Conservation (phyloP, 805 yeast genomes). For the Clavispora vitiphila region DNA sequence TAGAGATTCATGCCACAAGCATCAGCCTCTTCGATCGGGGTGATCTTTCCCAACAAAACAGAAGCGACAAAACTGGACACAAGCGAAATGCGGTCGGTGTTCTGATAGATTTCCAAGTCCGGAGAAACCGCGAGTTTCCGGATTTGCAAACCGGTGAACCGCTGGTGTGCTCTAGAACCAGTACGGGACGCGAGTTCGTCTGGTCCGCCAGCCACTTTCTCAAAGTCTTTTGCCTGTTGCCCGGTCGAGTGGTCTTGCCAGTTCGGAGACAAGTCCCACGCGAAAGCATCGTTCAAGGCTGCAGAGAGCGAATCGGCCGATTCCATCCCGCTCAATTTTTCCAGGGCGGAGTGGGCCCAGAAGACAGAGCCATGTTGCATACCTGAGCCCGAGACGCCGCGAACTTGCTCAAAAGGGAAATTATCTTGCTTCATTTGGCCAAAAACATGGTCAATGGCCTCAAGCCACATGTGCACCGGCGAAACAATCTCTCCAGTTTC, state of each 20-base stretch:
- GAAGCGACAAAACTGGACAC: slow-evolving; percentile 78
- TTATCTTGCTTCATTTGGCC: slow-evolving; percentile 41
- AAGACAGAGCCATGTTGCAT: slow-evolving; percentile 92
- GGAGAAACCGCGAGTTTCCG: slow-evolving; percentile 58
- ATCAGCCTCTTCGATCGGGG: slow-evolving; percentile 73
- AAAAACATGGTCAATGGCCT: slow-evolving; percentile 67
- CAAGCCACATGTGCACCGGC: slow-evolving; percentile 89
- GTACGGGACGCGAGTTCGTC: slow-evolving; percentile 66
- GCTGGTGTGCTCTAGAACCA: slow-evolving; percentile 83
- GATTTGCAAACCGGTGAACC: slow-evolving; percentile 92
- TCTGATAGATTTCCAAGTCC: slow-evolving; percentile 46
- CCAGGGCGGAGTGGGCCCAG: slow-evolving; percentile 54
- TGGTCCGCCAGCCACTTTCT: slow-evolving; percentile 47
- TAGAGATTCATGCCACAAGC: slow-evolving; percentile 93
- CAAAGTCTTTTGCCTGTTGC: slow-evolving; percentile 58
- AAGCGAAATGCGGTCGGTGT: slow-evolving; percentile 61
- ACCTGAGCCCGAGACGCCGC: slow-evolving; percentile 76
- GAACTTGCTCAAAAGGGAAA: slow-evolving; percentile 57
- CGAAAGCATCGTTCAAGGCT: slow-evolving; percentile 50
- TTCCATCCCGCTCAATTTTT: slow-evolving; percentile 35
- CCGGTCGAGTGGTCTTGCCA: slow-evolving; percentile 95
- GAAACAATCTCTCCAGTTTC: slow-evolving; percentile 60
- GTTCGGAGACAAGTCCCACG: slow-evolving; percentile 70
- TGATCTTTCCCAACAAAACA: slow-evolving; percentile 58
- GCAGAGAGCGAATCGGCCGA: slow-evolving; percentile 31